Percentiles rank a stretch among this genome's conserved stretches.
Evolutionary conservation across 1,284 basidiomycete species (phyloP).

Genomic region (Vanrija sp.): DNA sequence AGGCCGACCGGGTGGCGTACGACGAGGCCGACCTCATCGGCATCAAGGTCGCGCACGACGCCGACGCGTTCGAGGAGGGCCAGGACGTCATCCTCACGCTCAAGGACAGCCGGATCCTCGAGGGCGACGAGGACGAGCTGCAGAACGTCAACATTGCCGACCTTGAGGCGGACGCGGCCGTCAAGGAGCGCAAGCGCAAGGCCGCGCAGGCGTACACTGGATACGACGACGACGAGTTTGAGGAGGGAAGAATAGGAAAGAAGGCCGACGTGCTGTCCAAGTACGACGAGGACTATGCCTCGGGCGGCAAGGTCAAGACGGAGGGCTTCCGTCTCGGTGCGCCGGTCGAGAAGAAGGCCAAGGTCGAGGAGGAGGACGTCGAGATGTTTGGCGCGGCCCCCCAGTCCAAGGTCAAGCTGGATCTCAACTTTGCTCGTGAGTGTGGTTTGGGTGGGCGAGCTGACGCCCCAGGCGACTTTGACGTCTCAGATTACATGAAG

Average conservation of each 20-base stretch:
- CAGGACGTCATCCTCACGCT: conserved; percentile 92
- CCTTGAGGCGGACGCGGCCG: conserved; percentile 63
- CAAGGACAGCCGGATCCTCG: conserved; percentile 89
- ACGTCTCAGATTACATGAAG: conserved; percentile 79
- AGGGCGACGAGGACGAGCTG: conserved; percentile 96
- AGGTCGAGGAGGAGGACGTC: conserved; percentile 53
- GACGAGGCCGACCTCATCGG: conserved; percentile 84
- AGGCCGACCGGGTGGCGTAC: conserved; percentile 69
- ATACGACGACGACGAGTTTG: conserved; percentile 93
- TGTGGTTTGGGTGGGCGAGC: conserved; percentile 4
- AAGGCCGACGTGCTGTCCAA: conserved; percentile 84
- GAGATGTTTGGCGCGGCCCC: conserved; percentile 50
- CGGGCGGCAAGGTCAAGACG: conserved; percentile 48
- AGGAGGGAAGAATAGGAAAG: conserved; percentile 62
- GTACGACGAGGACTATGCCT: conserved; percentile 83
- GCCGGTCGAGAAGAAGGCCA: conserved; percentile 48
- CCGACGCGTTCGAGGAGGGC: conserved; percentile 85
- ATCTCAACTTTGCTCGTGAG: conserved; percentile 87
- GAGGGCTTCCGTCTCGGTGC: conserved; percentile 75
- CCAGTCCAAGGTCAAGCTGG: conserved; percentile 52
- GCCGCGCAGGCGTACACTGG: conserved; percentile 80
- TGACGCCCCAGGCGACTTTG: conserved; percentile 67
- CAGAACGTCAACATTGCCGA: conserved; percentile 92
- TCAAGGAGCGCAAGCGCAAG: conserved; percentile 76
- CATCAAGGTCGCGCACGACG: conserved; percentile 91